Evolutionary conservation across 2,329 filamentous ascomycete genomes (phyloP).

Genomic region (Colletotrichum eleusines): DNA sequence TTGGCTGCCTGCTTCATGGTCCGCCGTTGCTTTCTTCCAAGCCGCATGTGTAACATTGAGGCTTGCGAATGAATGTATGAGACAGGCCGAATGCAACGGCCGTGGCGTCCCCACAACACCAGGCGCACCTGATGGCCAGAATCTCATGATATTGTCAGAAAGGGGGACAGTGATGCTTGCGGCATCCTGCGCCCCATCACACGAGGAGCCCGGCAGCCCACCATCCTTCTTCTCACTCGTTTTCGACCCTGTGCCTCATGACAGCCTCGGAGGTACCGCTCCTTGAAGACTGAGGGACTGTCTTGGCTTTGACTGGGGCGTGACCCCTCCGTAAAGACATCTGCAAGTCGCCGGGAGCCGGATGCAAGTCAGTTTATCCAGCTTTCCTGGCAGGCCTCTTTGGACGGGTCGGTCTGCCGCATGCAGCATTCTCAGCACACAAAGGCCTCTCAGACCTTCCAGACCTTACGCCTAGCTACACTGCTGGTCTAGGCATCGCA

Average conservation of each 20-base stretch:
- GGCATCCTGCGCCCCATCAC: conserved; percentile 9
- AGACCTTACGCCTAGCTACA: conserved; percentile 20
- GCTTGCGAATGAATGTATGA: neutral
- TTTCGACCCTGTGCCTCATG: conserved; percentile 26
- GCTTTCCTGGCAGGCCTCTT: conserved; percentile 19
- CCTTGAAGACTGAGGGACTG: conserved; percentile 2
- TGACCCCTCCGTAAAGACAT: conserved; percentile 30
- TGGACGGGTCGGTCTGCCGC: conserved; percentile 20
- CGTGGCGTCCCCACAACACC: neutral
- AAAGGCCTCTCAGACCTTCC: conserved; percentile 31
- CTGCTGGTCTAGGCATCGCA: conserved; percentile 28
- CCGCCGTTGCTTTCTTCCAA: conserved; percentile 18
- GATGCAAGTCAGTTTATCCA: conserved; percentile 37
- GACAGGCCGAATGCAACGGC: conserved; percentile 1
- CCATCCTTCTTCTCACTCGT: conserved; percentile 4
- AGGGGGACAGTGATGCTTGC: neutral
- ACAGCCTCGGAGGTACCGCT: conserved; percentile 9
- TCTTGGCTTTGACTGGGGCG: conserved; percentile 10
- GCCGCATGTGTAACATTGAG: conserved; percentile 20
- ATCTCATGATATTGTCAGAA: conserved; percentile 27
- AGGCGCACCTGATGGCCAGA: conserved; percentile 16
- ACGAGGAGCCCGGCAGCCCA: conserved; percentile 21
- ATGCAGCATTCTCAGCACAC: conserved; percentile 39
- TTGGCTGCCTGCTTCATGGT: conserved; percentile 12
- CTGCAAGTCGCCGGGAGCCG: conserved; percentile 31